These are phyloP conservation scores for Pyrus betulifolia DNA, from an alignment of 306 rosid species.

Conservation along the genomic window DNA sequence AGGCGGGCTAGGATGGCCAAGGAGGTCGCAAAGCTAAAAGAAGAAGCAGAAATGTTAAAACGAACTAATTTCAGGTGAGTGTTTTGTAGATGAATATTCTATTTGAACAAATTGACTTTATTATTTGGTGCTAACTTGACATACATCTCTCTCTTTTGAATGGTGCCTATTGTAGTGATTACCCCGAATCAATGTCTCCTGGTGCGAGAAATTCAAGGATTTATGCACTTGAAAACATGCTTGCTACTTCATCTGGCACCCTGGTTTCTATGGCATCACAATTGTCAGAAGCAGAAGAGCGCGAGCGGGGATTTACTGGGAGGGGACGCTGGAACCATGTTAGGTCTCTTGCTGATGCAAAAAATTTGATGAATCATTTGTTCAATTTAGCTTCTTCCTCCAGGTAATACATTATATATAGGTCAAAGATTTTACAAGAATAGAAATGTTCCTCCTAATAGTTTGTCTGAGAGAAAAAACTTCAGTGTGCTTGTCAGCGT, in stretches of 20 bases:
- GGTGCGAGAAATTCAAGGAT: conserved; percentile 92
- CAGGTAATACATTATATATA: conserved; percentile 39
- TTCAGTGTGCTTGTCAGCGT: background rate
- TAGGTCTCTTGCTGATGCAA: conserved; percentile 85
- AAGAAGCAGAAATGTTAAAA: conserved; percentile 27
- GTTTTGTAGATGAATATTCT: background rate
- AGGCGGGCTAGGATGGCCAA: conserved; percentile 57
- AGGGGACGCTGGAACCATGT: conserved; percentile 96
- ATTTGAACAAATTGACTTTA: background rate
- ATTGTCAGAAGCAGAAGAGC: conserved; percentile 92
- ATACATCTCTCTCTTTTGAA: background rate
- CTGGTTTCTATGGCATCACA: conserved; percentile 92
- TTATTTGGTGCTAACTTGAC: conserved; percentile 6
- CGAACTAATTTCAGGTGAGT: conserved; percentile 28
- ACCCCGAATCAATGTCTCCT: conserved; percentile 63
- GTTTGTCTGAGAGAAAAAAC: background rate
- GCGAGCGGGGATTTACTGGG: conserved; percentile 77
- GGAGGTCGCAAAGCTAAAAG: conserved; percentile 39
- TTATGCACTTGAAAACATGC: conserved; percentile 89
- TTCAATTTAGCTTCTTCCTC: conserved; percentile 84
- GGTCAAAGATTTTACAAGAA: background rate
- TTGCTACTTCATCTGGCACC: conserved; percentile 68
- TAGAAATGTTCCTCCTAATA: too few species aligned
- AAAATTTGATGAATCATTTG: conserved; percentile 78
- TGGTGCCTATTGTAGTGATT: conserved; percentile 34